Percentiles rank a stretch among this genome's conserved stretches.
Evolutionary conservation across 2,329 filamentous ascomycete genomes (phyloP).

Genomic region (Exophiala phaeomuriformis): DNA sequence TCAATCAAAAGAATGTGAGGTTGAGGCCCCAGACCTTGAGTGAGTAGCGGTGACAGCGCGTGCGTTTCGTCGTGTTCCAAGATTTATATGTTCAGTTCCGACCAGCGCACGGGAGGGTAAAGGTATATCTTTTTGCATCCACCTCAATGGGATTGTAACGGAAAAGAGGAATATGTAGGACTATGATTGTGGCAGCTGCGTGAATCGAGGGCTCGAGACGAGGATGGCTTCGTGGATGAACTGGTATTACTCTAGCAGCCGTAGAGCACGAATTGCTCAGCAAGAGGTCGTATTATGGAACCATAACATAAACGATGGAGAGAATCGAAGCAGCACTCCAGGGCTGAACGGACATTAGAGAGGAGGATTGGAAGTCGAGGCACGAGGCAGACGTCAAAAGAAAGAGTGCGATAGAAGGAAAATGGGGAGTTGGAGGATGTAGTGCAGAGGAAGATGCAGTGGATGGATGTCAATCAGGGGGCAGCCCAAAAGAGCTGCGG

Average conservation of each 20-base stretch:
- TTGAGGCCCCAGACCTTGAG: no score
- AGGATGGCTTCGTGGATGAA: conserved; percentile 1
- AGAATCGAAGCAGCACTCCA: conserved; percentile 24
- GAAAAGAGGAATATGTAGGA: neutral
- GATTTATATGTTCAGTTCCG: no score
- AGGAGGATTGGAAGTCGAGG: conserved; percentile 5
- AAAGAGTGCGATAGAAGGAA: conserved; percentile 7
- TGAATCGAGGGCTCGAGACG: neutral
- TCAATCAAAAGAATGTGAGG: no score
- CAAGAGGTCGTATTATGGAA: conserved; percentile 7
- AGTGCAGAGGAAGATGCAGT: neutral
- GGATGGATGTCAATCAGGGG: conserved; percentile 12
- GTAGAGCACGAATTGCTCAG: conserved; percentile 5
- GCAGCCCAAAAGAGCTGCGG: conserved; percentile 2
- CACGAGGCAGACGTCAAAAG: neutral
- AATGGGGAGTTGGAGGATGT: neutral
- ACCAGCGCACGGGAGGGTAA: neutral
- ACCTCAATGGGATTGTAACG: neutral
- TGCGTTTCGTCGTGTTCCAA: no score
- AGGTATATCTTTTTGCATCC: neutral
- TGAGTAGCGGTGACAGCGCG: no score
- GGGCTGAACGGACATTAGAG: conserved; percentile 22
- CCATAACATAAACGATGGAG: conserved; percentile 19
- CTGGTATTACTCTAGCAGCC: conserved; percentile 16
- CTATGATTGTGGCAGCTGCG: neutral